A percentile compares a stretch with the other conserved stretches of the same genome.
Evolutionary conservation across 768 basidiomycete genomes (phyloP).

Genomic region (Zangia roseola): DNA sequence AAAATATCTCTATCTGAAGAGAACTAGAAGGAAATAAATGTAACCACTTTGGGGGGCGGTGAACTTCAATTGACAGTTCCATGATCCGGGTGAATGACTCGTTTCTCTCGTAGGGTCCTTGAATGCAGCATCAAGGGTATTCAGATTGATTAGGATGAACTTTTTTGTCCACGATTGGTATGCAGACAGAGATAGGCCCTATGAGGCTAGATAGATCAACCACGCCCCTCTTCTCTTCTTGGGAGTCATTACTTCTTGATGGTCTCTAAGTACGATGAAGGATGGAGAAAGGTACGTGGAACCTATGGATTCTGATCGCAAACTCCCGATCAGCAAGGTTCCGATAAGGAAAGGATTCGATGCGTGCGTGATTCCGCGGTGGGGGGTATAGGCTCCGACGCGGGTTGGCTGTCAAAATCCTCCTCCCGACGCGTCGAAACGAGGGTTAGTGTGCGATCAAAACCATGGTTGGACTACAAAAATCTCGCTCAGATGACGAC

Average conservation of each 20-base stretch:
- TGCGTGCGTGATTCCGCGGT: conserved; percentile 19
- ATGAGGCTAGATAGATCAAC: conserved; percentile 7
- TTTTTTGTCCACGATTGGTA: background rate
- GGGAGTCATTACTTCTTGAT: conserved; percentile 15
- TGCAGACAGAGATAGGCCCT: conserved; percentile 8
- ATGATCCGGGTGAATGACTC: background rate
- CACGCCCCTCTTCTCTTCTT: conserved; percentile 7
- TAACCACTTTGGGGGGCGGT: background rate
- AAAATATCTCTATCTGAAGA: too few species aligned
- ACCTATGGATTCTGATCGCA: conserved; percentile 20
- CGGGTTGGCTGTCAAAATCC: conserved; percentile 31
- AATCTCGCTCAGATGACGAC: conserved; percentile 4
- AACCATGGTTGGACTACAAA: conserved; percentile 68
- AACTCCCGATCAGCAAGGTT: background rate
- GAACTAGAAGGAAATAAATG: background rate
- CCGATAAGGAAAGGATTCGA: background rate
- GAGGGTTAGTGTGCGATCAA: conserved; percentile 62
- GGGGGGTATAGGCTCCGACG: conserved; percentile 13
- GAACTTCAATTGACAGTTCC: background rate
- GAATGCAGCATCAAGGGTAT: conserved; percentile 1
- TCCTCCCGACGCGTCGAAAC: conserved; percentile 56
- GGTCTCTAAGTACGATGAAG: conserved; percentile 11
- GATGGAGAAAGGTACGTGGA: background rate
- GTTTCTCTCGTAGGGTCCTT: background rate
- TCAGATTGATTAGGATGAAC: conserved; percentile 3